phyloP scores from a whole-genome alignment of 2,329 filamentous ascomycete species.

The Aspergillus calidoustus region DNA sequence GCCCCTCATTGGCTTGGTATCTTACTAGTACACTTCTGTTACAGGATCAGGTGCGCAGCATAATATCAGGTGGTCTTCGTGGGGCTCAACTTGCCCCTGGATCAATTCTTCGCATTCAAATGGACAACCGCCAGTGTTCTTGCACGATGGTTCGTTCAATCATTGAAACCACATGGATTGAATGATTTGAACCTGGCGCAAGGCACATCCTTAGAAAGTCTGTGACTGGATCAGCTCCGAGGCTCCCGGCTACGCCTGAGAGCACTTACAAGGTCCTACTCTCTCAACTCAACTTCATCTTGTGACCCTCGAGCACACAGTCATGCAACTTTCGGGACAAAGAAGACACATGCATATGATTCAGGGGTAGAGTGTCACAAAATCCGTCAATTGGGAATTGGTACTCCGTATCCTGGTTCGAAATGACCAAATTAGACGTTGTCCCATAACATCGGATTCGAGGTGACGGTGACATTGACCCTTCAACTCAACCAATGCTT shows the following conservation, averaged over 20 bases:
- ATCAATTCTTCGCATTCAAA: slow-evolving; percentile 2
- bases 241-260: too few species aligned
- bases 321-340: slow-evolving; percentile 11
- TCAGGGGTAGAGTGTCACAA: slow-evolving; percentile 5
- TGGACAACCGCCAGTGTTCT: not conserved
- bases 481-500: not conserved
- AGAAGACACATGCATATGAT: slow-evolving; percentile 11
- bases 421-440: not conserved
- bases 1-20: slow-evolving; percentile 9
- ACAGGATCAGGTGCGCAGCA: slow-evolving; percentile 14
- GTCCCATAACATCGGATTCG: not conserved
- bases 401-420: not conserved
- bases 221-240: too few species aligned
- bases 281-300: not conserved
- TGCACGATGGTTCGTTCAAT: not conserved
- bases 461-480: not conserved
- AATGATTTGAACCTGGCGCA: not conserved
- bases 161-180: not conserved
- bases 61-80: slow-evolving; percentile 22
- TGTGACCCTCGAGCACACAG: slow-evolving; percentile 9
- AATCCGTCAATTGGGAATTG: not conserved
- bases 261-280: not conserved
- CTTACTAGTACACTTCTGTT: slow-evolving; percentile 17
- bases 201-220: not conserved
- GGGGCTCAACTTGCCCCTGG: slow-evolving; percentile 18